These are phyloP conservation scores for Elaeis guineensis DNA, from an alignment of 176 grass and related monocot species.

Conservation along the genomic window DNA sequence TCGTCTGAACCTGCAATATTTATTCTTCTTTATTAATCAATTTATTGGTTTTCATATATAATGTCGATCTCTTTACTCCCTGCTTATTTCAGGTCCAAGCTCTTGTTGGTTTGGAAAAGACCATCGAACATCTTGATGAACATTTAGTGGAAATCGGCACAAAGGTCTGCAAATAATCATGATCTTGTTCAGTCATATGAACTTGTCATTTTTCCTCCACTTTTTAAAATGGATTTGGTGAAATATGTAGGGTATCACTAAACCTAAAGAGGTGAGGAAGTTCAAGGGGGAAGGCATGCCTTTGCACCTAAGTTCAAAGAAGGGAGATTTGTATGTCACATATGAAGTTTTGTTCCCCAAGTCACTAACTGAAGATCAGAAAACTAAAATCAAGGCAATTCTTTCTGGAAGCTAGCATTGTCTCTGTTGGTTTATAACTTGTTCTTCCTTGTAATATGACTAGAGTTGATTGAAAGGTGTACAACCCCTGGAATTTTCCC, in stretches of 20 bases:
- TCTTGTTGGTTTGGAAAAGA: conserved; percentile 92
- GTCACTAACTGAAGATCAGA: conserved; percentile 67
- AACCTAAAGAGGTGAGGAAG: conserved; percentile 82
- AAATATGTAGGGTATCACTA: conserved; percentile 65
- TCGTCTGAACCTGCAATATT: no score
- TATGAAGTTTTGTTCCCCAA: conserved; percentile 90
- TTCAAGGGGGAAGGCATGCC: conserved; percentile 97
- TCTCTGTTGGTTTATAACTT: background rate
- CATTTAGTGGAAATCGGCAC: conserved; percentile 84
- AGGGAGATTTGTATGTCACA: conserved; percentile 65
- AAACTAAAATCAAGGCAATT: conserved; percentile 68
- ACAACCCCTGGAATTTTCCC: conserved; percentile 32
- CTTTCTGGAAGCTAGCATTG: conserved; percentile 28
- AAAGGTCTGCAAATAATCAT: conserved; percentile 29
- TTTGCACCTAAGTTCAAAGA: conserved; percentile 86
- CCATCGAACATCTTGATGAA: conserved; percentile 72
- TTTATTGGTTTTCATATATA: background rate
- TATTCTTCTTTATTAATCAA: no score
- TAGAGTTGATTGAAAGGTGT: conserved; percentile 12
- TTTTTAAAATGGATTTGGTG: background rate
- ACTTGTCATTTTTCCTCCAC: no score
- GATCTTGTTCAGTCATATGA: no score
- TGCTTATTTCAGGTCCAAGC: conserved; percentile 61
- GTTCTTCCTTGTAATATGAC: background rate
- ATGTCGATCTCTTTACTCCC: background rate